Percentiles rank a stretch among this genome's conserved stretches.
Evolutionary conservation across 257 asterid genomes (phyloP).

Genomic region (Salvia splendens): DNA sequence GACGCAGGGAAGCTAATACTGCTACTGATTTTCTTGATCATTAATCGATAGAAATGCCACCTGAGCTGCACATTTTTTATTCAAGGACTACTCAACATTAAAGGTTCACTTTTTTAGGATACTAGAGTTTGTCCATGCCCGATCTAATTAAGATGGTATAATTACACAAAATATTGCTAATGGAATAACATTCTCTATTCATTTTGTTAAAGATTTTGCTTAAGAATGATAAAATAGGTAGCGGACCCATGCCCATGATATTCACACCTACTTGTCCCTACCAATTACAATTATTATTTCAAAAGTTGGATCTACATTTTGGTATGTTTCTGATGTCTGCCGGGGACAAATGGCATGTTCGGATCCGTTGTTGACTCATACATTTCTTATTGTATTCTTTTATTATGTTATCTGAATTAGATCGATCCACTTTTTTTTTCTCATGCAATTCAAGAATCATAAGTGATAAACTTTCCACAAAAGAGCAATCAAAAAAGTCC

Average conservation of each 20-base stretch:
- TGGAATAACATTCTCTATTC: too few relatives aligned
- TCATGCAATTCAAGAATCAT: background rate
- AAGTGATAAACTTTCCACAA: background rate
- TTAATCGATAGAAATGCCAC: too few relatives aligned
- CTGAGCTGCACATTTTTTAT: too few relatives aligned
- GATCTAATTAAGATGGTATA: too few relatives aligned
- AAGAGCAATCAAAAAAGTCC: slow-evolving; percentile 23
- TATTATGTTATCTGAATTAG: background rate
- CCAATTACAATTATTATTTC: slow-evolving; percentile 24
- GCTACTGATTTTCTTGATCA: too few relatives aligned
- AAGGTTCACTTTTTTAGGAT: too few relatives aligned
- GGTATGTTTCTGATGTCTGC: background rate
- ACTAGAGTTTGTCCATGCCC: too few relatives aligned
- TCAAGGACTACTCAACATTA: too few relatives aligned
- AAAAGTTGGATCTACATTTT: slow-evolving; percentile 2
- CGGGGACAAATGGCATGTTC: slow-evolving; percentile 29
- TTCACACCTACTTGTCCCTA: slow-evolving; percentile 27
- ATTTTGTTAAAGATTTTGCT: too few relatives aligned
- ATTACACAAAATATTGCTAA: too few relatives aligned
- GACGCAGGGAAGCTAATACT: too few relatives aligned
- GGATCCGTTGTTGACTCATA: background rate
- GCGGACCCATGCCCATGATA: slow-evolving; percentile 20
- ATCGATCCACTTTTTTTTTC: background rate
- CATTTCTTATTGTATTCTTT: background rate
- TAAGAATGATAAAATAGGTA: background rate